phyloP scores from a whole-genome alignment of 495 filamentous ascomycete species.

The Aspergillus olivimuriae region DNA sequence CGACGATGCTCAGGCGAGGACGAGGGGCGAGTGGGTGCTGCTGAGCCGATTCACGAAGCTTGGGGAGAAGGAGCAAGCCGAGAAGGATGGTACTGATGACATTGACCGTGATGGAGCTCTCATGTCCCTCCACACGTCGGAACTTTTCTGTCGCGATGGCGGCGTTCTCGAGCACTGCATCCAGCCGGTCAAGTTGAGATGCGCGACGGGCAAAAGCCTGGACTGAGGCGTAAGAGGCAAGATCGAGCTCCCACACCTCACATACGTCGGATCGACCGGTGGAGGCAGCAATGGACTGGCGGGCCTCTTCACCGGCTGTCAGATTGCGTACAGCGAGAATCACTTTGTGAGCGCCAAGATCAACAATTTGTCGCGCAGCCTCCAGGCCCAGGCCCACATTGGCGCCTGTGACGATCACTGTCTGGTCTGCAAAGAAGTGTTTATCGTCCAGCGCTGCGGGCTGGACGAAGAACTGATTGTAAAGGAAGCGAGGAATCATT shows the following conservation, averaged over 20 bases:
- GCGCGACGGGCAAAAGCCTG: slow-evolving; percentile 34
- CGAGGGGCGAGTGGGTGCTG: slow-evolving; percentile 8
- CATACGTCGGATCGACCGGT: slow-evolving; percentile 29
- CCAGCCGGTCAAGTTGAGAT: slow-evolving; percentile 30
- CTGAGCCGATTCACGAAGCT: slow-evolving; percentile 28
- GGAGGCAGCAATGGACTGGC: slow-evolving; percentile 21
- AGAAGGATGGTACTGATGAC: slow-evolving; percentile 44
- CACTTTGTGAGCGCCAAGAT: slow-evolving; percentile 37
- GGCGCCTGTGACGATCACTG: slow-evolving; percentile 46
- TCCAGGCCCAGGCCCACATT: slow-evolving; percentile 50
- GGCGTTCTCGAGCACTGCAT: slow-evolving; percentile 41
- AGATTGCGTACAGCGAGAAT: slow-evolving; percentile 50
- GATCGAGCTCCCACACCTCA: slow-evolving; percentile 53
- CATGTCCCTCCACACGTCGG: slow-evolving; percentile 30
- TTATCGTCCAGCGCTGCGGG: slow-evolving; percentile 21
- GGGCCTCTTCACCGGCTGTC: slow-evolving; percentile 38
- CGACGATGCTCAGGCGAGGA: slow-evolving; percentile 29
- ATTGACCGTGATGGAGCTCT: slow-evolving; percentile 49
- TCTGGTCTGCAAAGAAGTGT: slow-evolving; percentile 36
- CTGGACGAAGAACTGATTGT: slow-evolving; percentile 41
- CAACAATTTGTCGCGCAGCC: slow-evolving; percentile 41
- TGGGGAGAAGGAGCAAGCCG: slow-evolving; percentile 37
- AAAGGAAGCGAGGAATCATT: slow-evolving; percentile 24
- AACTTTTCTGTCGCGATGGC: slow-evolving; percentile 27
- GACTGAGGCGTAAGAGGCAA: slow-evolving; percentile 31